Conservation (phyloP, 352 stramenopile genomes). For the Pythium myriotylum region DNA sequence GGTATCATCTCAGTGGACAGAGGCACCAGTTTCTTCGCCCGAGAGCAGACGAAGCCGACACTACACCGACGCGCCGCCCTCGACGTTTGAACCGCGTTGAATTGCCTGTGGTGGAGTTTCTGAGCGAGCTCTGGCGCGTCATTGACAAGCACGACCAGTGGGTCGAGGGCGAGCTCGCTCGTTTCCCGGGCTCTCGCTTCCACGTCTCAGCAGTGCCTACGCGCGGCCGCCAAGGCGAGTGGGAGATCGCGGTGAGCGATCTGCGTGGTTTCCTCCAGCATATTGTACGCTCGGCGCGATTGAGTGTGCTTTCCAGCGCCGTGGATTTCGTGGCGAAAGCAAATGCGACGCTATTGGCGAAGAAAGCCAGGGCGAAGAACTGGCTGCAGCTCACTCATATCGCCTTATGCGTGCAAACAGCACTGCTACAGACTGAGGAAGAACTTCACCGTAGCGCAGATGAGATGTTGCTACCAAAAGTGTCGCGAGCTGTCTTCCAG, state of each 20-base stretch:
- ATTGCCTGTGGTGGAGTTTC: background rate
- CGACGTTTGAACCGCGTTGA: background rate
- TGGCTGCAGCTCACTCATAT: conserved; percentile 9
- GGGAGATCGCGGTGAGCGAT: conserved; percentile 8
- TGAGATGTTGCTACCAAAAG: too few relatives aligned
- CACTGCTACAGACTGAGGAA: conserved; percentile 4
- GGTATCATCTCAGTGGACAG: background rate
- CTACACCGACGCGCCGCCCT: background rate
- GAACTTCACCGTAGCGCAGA: background rate
- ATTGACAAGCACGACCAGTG: background rate
- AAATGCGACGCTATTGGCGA: conserved; percentile 10
- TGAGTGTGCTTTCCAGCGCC: background rate
- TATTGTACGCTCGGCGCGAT: background rate
- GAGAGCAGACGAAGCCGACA: conserved; percentile 3
- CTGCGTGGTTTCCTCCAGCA: background rate
- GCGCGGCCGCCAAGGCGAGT: conserved; percentile 1
- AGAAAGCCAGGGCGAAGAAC: background rate
- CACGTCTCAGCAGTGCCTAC: conserved; percentile 1
- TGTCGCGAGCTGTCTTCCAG: conserved; percentile 10
- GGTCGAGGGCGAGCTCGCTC: background rate
- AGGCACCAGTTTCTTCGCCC: background rate
- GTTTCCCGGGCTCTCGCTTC: conserved; percentile 1
- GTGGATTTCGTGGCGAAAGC: background rate
- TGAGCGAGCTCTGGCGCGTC: background rate
- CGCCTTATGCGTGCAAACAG: conserved; percentile 1